Evolutionary conservation across 352 stramenopile species (phyloP), one percentile per base, ranked within the genome.

Genomic region (Pythium aquatile): DNA sequence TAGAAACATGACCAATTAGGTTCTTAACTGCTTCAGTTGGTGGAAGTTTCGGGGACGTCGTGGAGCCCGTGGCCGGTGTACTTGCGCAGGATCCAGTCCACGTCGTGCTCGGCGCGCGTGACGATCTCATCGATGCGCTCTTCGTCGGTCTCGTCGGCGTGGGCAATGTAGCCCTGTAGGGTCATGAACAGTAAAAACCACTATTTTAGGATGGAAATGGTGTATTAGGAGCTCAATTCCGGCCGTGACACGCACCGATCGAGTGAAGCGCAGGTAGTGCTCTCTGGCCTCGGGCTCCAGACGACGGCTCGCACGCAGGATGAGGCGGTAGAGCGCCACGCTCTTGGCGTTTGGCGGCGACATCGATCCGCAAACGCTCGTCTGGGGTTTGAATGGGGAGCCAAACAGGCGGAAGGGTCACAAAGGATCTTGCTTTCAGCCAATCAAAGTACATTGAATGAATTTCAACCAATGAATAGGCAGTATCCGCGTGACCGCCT

Each of bases 11-110:
- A 17, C 42, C 16, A 14, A 10, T 35, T 7, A 39, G 44, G 46
- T 11, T 51, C 9, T 56, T 46, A 52, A 10, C 20, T 30, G 14
- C 35, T 72, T 35, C 0, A 40, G 35, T 14, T 40, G 35, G 35
- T 16, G 35, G 10, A 40, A 16, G 35, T 40, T 10, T 10, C n/a
- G 14, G 26, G 8, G 3, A 44, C 24, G 20, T 63, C 40, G 28
- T 58, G 35, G 47, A 72, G 54, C 13, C 58, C 65, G 9, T 55
- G 32, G 33, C 64, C 71, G 1, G 58, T 75, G 72, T 81, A 70
- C 59, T 84, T 80, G 49, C 58, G 65, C 20, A 80, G 62, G 55
- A 81, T 76, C 69, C 76, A 85, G 61, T 85, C 72, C 32, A 81
- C 74, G 49, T 82, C 76, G 20, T 85, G 61, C 61, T 77, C 62